These are phyloP conservation scores for Eucalyptus cloeziana DNA, from an alignment of 345 rosid genomes.

Conservation along the genomic window DNA sequence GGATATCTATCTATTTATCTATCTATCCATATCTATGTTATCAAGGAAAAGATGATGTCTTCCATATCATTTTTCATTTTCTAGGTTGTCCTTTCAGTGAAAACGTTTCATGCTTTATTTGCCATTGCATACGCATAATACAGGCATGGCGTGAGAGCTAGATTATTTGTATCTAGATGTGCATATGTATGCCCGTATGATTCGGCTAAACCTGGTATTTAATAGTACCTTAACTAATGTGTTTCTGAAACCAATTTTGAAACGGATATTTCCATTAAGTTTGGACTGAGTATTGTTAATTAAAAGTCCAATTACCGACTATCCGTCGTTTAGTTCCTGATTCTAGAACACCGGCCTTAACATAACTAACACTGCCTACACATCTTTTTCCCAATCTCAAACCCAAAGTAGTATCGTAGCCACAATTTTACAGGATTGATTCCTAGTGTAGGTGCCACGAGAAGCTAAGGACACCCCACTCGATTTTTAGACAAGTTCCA, in stretches of 20 bases:
- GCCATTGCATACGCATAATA: background rate
- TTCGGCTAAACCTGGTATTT: background rate
- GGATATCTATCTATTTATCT: background rate
- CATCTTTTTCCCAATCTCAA: background rate
- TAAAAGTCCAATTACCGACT: background rate
- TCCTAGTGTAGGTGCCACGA: accelerated
- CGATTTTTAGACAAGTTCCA: background rate
- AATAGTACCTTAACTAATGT: background rate
- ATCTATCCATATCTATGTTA: background rate
- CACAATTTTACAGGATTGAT: background rate
- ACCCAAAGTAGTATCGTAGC: background rate
- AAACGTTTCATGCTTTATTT: too few species aligned
- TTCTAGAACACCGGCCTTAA: background rate
- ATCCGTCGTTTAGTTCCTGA: background rate
- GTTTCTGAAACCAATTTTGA: background rate
- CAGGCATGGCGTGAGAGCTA: background rate
- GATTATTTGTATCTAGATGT: too few species aligned
- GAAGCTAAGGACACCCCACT: background rate
- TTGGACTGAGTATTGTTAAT: background rate
- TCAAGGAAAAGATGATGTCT: background rate
- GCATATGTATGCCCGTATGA: background rate
- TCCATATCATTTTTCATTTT: background rate
- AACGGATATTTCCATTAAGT: background rate
- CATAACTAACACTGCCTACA: too few species aligned
- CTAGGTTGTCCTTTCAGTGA: background rate